These are phyloP conservation scores for Paecilomyces sp. DNA, from an alignment of 2,329 filamentous ascomycete genomes.

Conservation along the genomic window DNA sequence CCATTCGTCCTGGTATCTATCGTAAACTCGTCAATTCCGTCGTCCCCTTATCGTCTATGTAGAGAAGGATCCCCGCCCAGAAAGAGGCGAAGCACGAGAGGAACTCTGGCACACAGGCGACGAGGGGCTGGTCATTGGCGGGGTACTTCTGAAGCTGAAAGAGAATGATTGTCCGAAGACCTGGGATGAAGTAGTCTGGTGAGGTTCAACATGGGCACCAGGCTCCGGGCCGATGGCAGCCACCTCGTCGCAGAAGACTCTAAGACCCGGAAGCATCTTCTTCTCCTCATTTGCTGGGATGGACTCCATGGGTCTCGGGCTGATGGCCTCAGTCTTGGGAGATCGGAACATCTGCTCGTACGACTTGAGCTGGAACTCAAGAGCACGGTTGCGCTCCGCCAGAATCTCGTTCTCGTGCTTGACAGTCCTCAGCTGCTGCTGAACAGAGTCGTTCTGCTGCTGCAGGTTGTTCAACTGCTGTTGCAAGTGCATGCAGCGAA, in stretches of 20 bases:
- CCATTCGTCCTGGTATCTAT: neutral
- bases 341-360: conserved; percentile 32
- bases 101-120: conserved; percentile 25
- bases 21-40: neutral
- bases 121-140: conserved; percentile 26
- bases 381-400: conserved; percentile 26
- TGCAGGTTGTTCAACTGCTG: conserved; percentile 26
- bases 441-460: conserved; percentile 27
- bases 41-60: conserved; percentile 5
- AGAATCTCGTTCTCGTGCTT: conserved; percentile 30
- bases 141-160: conserved; percentile 19
- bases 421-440: conserved; percentile 25
- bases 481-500: conserved; percentile 33
- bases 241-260: conserved; percentile 29
- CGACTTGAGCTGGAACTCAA: conserved; percentile 31
- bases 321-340: conserved; percentile 24
- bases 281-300: conserved; percentile 23
- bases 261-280: conserved; percentile 27
- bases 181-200: conserved; percentile 18
- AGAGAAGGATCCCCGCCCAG: conserved; percentile 22
- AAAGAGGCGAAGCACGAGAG: conserved; percentile 18
- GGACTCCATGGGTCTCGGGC: conserved; percentile 16
- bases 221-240: conserved; percentile 17
- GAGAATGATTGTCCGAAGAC: conserved; percentile 20
- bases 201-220: conserved; percentile 11